These are phyloP conservation scores for Cucurbita argyrosperma DNA, from an alignment of 306 rosid species.

Conservation along the genomic window DNA sequence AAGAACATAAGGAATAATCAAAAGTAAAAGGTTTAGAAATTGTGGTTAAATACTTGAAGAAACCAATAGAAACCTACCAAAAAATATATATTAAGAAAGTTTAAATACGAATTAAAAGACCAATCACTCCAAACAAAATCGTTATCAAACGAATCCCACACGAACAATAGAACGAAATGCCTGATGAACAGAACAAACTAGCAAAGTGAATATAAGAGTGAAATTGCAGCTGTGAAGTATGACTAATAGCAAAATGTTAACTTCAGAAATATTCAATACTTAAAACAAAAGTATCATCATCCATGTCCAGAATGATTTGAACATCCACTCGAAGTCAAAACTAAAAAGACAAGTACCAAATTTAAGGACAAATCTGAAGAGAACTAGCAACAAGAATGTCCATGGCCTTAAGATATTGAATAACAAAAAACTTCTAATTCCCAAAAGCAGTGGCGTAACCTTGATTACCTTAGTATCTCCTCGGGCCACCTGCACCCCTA, in stretches of 20 bases:
- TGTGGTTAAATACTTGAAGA: no score
- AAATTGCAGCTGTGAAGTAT: neutral
- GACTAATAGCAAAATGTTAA: conserved; percentile 1
- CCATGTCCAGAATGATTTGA: conserved; percentile 3
- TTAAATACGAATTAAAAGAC: no score
- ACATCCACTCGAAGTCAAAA: conserved; percentile 2
- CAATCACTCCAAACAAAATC: no score
- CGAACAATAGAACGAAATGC: neutral
- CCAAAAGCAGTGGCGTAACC: neutral
- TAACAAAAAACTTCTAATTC: neutral
- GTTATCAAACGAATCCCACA: neutral
- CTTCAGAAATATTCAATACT: conserved; percentile 1
- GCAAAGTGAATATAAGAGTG: neutral
- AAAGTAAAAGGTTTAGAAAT: no score
- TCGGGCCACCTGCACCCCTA: conserved; percentile 16
- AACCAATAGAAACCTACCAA: no score
- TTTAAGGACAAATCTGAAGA: neutral
- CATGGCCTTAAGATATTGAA: neutral
- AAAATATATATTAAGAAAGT: no score
- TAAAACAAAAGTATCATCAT: neutral
- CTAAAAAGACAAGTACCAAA: neutral
- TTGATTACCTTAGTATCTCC: conserved; percentile 14
- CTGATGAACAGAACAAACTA: neutral
- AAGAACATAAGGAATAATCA: no score
- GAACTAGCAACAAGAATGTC: neutral